A percentile compares a stretch with the other conserved stretches of the same genome.
These are phyloP conservation scores for Dittrichia graveolens DNA, from an alignment of 129 eudicot species.

Conservation along the genomic window DNA sequence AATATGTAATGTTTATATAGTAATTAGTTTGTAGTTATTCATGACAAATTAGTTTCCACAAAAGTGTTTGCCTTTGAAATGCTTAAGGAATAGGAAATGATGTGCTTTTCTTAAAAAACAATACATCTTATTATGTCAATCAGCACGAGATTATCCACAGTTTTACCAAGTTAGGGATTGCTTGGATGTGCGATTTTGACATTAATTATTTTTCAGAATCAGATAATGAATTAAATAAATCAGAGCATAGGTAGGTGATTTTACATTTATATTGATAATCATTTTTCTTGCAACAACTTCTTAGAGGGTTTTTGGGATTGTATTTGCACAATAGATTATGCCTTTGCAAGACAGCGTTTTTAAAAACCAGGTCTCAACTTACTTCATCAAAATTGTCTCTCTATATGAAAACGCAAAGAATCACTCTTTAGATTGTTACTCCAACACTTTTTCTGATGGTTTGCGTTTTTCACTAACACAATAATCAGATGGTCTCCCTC, in stretches of 20 bases:
- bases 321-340: too few species aligned
- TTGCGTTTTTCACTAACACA: too few species aligned
- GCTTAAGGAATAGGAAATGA: not conserved
- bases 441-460: too few species aligned
- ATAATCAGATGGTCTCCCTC: too few species aligned
- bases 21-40: not conserved
- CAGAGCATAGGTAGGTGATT: not conserved
- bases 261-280: not conserved
- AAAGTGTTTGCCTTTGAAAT: not conserved
- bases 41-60: not conserved
- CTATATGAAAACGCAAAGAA: too few species aligned
- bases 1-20: not conserved
- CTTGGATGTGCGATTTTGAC: not conserved
- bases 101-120: not conserved
- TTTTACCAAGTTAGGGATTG: not conserved
- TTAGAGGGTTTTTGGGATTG: too few species aligned
- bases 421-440: too few species aligned
- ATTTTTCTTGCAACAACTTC: too few species aligned
- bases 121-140: not conserved
- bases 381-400: too few species aligned
- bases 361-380: too few species aligned
- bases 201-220: not conserved
- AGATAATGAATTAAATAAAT: not conserved
- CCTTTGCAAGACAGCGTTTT: too few species aligned
- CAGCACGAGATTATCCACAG: not conserved